Evolutionary conservation across 2,329 filamentous ascomycete genomes (phyloP).

Genomic region (Lachnum nothofagi): DNA sequence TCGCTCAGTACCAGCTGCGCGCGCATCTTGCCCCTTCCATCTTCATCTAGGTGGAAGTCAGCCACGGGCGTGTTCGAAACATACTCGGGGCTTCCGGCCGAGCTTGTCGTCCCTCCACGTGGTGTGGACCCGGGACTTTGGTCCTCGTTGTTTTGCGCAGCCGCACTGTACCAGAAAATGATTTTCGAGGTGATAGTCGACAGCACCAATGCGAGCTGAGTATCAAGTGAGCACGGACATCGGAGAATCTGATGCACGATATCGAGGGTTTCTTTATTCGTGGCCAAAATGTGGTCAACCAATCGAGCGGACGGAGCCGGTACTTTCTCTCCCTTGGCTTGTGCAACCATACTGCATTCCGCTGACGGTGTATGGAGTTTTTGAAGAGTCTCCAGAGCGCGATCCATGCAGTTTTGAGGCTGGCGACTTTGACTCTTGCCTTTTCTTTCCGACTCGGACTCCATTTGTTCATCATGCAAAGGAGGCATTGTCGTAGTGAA

Average conservation of each 20-base stretch:
- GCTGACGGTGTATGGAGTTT: neutral
- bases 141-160: neutral
- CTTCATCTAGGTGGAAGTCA: conserved; percentile 1
- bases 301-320: neutral
- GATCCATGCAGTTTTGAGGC: neutral
- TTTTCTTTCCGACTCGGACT: neutral
- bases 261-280: neutral
- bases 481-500: neutral
- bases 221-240: conserved; percentile 5
- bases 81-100: neutral
- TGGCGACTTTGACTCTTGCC: neutral
- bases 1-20: conserved; percentile 1
- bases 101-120: neutral
- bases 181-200: conserved; percentile 3
- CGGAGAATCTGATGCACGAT: neutral
- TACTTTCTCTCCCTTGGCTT: neutral
- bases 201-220: conserved; percentile 1
- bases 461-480: neutral
- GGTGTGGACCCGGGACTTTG: neutral
- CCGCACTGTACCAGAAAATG: conserved; percentile 2
- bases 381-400: neutral
- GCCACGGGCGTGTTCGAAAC: neutral
- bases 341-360: neutral
- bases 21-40: neutral
- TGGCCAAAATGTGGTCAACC: neutral